A percentile compares a stretch with the other conserved stretches of the same genome.
Conservation (phyloP, 1,284 basidiomycete genomes). For the Pseudozyma flocculosa region DNA sequence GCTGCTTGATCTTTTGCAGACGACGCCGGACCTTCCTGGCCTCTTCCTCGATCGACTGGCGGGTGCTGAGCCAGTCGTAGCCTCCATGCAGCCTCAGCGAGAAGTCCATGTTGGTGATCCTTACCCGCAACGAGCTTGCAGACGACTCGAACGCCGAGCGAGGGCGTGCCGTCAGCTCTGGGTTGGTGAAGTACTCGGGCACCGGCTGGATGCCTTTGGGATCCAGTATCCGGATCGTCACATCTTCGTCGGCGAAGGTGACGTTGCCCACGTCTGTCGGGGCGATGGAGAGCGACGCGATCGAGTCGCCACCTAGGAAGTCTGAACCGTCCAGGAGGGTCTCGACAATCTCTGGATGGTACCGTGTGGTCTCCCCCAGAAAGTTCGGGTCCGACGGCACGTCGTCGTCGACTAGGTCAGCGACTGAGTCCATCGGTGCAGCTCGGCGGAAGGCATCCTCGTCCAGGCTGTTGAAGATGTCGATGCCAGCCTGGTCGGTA, state of each 20-base stretch:
- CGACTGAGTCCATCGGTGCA: slow-evolving; percentile 67
- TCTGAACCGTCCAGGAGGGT: slow-evolving; percentile 62
- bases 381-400: slow-evolving; percentile 85
- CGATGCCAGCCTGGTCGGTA: slow-evolving; percentile 2
- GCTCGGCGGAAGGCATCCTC: slow-evolving; percentile 75
- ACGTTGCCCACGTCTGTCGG: slow-evolving; percentile 59
- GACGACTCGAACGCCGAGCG: neutral
- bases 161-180: slow-evolving; percentile 13
- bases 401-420: slow-evolving; percentile 89
- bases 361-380: slow-evolving; percentile 65
- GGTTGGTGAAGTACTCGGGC: slow-evolving; percentile 36
- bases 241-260: slow-evolving; percentile 72
- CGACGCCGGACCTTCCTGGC: slow-evolving; percentile 81
- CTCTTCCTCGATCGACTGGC: slow-evolving; percentile 82
- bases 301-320: slow-evolving; percentile 56
- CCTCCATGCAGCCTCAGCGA: slow-evolving; percentile 58
- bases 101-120: slow-evolving; percentile 33
- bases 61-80: slow-evolving; percentile 87
- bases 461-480: slow-evolving; percentile 69
- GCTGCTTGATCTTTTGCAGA: slow-evolving; percentile 85
- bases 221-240: slow-evolving; percentile 78
- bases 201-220: slow-evolving; percentile 62
- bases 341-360: slow-evolving; percentile 68
- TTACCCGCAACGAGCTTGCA: slow-evolving; percentile 29
- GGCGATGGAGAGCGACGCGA: slow-evolving; percentile 35